Base-by-base conservation (phyloP, 1,139 yeast species). In the Debaryomycetaceae sp. region DNA sequence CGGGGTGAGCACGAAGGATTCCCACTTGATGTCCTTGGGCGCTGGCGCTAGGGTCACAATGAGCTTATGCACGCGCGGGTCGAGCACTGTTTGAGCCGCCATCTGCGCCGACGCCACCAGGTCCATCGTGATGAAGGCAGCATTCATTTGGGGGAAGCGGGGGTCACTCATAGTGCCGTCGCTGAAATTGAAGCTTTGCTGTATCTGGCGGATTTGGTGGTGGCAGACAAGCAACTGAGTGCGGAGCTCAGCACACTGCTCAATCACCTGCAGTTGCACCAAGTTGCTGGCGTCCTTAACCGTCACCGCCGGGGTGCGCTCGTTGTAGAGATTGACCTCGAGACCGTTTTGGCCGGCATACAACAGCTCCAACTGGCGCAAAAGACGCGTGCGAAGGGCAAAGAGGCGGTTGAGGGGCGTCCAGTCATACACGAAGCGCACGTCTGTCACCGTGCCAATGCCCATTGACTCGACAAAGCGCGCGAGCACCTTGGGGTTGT, bases 41-140 rank as follows among this genome's bases (percentile, higher is more conserved):
- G 91, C 88, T 2, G 93, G 93, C 0, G 93, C 93, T 34, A 82
- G 58, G 23, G 74, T 64, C 0, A 84, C 81, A 38, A 82, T 78
- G 34, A 83, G 60, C 43, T 77, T 79, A 48, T 81, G 78, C 7
- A 80, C 88, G 37, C 85, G 65, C 5, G 91, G 91, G 46, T 83
- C 91, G 34, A 83, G 54, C 0, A 83, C 83, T 0, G 91, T 83
- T 48, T 83, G 93, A 0, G 91, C 91, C 3, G 85, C 83, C 85
- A 82, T 81, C 53, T 83, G 93, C 0, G 91, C 91, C 28, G 83
- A 76, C 0, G 91, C 91, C 1, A 82, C 91, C 0, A 86, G 76
- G 41, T 81, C 86, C 91, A 83, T 81, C 1, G 91, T 83, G 5
- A 83, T 73, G 46, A 83, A 83, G 0, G 91, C 91, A 7, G 85